A percentile compares a stretch with the other conserved stretches of the same genome.
Conservation (phyloP, 2,329 filamentous ascomycete genomes). For the Paecilomyces dactylethromorphus region DNA sequence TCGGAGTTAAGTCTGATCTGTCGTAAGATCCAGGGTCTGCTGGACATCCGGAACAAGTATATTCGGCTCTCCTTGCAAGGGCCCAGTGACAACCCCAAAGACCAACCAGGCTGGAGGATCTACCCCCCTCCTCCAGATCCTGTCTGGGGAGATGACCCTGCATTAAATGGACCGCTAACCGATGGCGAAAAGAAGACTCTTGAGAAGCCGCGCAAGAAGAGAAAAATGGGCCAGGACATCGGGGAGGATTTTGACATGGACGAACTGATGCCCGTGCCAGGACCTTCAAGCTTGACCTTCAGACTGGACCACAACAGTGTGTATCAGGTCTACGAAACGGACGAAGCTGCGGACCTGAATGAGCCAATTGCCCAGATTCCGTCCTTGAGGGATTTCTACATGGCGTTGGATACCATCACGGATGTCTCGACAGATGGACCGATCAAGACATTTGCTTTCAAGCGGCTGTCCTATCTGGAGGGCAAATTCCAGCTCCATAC, state of each 20-base stretch:
- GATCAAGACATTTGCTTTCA: constrained; percentile 94
- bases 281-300: constrained; percentile 64
- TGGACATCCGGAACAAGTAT: constrained; percentile 84
- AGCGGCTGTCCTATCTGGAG: constrained; percentile 88
- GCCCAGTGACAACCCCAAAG: constrained; percentile 78
- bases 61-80: constrained; percentile 78
- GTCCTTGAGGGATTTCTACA: constrained; percentile 89
- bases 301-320: constrained; percentile 77
- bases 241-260: constrained; percentile 86
- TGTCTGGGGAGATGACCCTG: constrained; percentile 64
- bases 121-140: constrained; percentile 90
- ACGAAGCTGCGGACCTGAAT: constrained; percentile 54
- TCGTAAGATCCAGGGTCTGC: constrained; percentile 79
- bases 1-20: constrained; percentile 82
- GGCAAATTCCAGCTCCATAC: constrained; percentile 95
- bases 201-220: constrained; percentile 47
- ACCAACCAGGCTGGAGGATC: constrained; percentile 74
- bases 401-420: constrained; percentile 82
- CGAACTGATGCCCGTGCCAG: constrained; percentile 69
- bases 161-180: constrained; percentile 21
- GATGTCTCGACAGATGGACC: constrained; percentile 91
- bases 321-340: constrained; percentile 81
- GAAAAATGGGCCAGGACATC: constrained; percentile 84
- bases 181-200: constrained; percentile 30
- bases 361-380: constrained; percentile 76